Percentiles rank a stretch among this genome's conserved stretches.
phyloP scores from a whole-genome alignment of 306 rosid species.

The Vigna radiata region DNA sequence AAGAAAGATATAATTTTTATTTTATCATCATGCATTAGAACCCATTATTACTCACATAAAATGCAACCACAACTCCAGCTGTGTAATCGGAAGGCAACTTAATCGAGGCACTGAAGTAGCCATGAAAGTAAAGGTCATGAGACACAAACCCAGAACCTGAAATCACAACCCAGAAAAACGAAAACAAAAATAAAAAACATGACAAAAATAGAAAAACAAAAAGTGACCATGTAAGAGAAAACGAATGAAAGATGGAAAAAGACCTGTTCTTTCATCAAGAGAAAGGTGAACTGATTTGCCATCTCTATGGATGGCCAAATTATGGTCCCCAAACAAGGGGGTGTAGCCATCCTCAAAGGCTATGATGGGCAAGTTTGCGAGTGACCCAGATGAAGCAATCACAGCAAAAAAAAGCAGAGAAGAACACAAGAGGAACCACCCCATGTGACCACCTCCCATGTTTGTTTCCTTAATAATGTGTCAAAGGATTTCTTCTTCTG shows the following conservation, averaged over 20 bases:
- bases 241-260: background rate
- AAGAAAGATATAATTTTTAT: background rate
- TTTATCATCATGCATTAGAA: conserved; percentile 1
- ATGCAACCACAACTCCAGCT: conserved; percentile 97
- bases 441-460: conserved; percentile 54
- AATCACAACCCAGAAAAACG: background rate
- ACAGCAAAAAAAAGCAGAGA: conserved; percentile 29
- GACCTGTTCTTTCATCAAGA: conserved; percentile 85
- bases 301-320: conserved; percentile 69
- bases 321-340: conserved; percentile 80
- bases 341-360: conserved; percentile 87
- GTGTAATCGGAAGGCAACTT: conserved; percentile 94
- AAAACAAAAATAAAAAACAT: background rate
- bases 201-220: background rate
- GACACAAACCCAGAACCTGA: conserved; percentile 97
- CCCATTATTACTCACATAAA: conserved; percentile 74
- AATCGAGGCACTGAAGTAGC: conserved; percentile 90
- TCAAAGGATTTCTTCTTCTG: conserved; percentile 36
- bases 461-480: conserved; percentile 30
- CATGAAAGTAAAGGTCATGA: conserved; percentile 89
- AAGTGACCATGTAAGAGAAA: background rate
- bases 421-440: conserved; percentile 39
- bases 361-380: conserved; percentile 58
- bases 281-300: conserved; percentile 88
- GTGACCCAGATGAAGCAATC: conserved; percentile 53